Evolutionary conservation across 176 grass and related monocot species (phyloP).

Genomic region (Oryza longistaminata): DNA sequence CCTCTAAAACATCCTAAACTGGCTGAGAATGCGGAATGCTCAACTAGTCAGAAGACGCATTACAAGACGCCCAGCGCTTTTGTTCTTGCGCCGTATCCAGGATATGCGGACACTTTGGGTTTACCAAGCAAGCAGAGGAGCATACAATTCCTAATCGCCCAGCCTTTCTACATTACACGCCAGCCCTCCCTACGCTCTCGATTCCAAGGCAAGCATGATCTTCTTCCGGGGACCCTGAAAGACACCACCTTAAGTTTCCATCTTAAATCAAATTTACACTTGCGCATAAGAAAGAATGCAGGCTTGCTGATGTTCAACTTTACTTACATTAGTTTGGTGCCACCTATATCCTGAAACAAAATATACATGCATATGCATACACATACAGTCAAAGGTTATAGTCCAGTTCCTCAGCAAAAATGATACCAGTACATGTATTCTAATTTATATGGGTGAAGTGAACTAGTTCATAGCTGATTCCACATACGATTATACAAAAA

Average conservation of each 20-base stretch:
- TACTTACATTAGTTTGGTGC: neutral
- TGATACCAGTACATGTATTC: neutral
- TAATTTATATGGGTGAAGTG: conserved; percentile 7
- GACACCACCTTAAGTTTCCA: neutral
- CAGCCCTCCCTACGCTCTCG: conserved; percentile 55
- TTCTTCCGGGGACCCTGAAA: conserved; percentile 99
- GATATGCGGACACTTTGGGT: neutral
- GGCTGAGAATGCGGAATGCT: neutral
- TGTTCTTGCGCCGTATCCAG: neutral
- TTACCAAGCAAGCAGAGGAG: conserved; percentile 32
- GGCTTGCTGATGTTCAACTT: neutral
- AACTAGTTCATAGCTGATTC: neutral
- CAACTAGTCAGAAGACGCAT: neutral
- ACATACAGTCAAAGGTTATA: neutral
- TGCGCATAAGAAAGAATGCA: conserved; percentile 6
- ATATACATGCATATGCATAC: neutral
- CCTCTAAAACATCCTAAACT: conserved; percentile 31
- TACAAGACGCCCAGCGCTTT: neutral
- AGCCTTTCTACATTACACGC: conserved; percentile 36
- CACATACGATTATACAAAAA: neutral
- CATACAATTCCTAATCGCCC: conserved; percentile 36
- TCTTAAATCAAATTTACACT: neutral
- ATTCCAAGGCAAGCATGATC: conserved; percentile 87
- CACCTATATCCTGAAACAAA: neutral
- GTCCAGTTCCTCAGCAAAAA: conserved; percentile 12